phyloP scores from a whole-genome alignment of 176 grass and related monocot species.

The Triticum aestivum region IWGSC_CS_RefSeq_v2.1 NC_057794.1:497822889-497823388 shows the following conservation, averaged over 20 bases:
- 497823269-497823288: constrained; percentile 73
- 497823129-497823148: not conserved
- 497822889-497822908: constrained; percentile 76
- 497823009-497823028: not conserved
- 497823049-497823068: not conserved
- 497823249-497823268: constrained; percentile 80
- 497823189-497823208: constrained; percentile 64
- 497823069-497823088: not conserved
- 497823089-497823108: not conserved
- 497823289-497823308: constrained; percentile 9
- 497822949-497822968: constrained; percentile 8
- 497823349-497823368: not conserved
- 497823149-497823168: constrained; percentile 11
- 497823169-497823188: constrained; percentile 9
- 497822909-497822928: constrained; percentile 43
- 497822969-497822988: not conserved
- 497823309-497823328: constrained; percentile 7
- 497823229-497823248: constrained; percentile 83
- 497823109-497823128: not conserved
- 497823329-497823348: not conserved
- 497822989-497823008: constrained; percentile 3
- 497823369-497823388: not conserved
- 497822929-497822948: constrained; percentile 5
- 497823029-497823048: not conserved
- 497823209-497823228: constrained; percentile 96